A percentile compares a stretch with the other conserved stretches of the same genome.
phyloP scores from a whole-genome alignment of 2,329 filamentous ascomycete species.

The Scedosporium aurantiacum region DNA sequence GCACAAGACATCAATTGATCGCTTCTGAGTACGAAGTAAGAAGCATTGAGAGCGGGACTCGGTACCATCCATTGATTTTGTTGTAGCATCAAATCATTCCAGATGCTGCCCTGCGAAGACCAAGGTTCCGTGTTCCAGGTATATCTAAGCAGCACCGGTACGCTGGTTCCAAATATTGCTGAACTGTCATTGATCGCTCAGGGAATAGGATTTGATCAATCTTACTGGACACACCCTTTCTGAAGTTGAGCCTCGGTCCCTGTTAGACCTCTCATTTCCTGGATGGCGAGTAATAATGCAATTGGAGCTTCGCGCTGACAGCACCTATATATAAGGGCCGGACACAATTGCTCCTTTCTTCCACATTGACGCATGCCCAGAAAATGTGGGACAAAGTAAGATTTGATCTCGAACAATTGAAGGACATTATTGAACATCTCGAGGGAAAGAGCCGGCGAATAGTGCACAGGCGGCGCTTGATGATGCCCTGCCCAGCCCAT shows the following conservation, averaged over 20 bases:
- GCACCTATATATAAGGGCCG: neutral
- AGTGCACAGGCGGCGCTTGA: too few relatives aligned
- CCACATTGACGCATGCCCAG: neutral
- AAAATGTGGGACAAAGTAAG: neutral
- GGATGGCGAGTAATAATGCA: neutral
- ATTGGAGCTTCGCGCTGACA: neutral
- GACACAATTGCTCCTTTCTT: neutral
- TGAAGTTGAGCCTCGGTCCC: neutral
- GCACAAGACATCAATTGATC: neutral
- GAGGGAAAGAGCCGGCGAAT: neutral
- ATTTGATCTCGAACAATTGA: neutral
- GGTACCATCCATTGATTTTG: neutral
- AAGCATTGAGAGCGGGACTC: neutral
- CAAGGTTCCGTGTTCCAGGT: too few relatives aligned
- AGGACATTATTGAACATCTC: neutral
- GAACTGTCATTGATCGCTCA: too few relatives aligned
- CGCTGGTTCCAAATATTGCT: too few relatives aligned
- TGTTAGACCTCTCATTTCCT: neutral
- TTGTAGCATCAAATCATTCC: too few relatives aligned
- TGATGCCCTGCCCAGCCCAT: too few relatives aligned
- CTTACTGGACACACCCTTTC: too few relatives aligned
- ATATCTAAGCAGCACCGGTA: too few relatives aligned
- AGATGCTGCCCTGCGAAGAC: too few relatives aligned
- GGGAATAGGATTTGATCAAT: too few relatives aligned
- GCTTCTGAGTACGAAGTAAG: too few relatives aligned